Base-by-base conservation (phyloP, 371 early-diverging fungal species). In the Haplosporangium sp. region DNA sequence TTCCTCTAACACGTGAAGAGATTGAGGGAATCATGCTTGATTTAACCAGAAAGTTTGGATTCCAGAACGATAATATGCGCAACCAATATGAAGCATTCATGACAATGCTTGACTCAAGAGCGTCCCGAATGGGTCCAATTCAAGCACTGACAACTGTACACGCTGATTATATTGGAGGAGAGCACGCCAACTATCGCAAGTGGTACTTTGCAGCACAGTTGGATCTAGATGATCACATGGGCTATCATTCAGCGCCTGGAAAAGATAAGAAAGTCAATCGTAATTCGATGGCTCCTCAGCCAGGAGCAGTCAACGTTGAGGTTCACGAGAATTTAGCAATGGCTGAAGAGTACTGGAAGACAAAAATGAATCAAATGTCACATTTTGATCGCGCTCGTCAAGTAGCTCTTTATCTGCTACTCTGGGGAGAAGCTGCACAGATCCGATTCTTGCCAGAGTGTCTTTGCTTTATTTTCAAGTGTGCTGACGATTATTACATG, bases 361-460 rank as follows among this genome's bases (percentile, higher is more conserved):
- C 85, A 38, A 86, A 85, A 34, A 95, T 95, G 95, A 86, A 88
- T 66, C 69, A 85, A n/a, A 85, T 95, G 84, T 88, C 92, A 37
- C 92, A 94, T 72, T 88, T 87, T 70, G 88, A 89, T 20, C 90
- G 92, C 42, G 85, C 91, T 8, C 88, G 92, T 2, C 94, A 96
- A 70, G 77, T 96, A 1, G 94, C 93, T 0, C 87, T 96, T 38
- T 96, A 92, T 82, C 85, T 95, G 55, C 77, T 94, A 38, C 81
- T 97, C 44, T 97, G 97, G 97, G 96, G 95, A 15, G 97, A 97
- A 77, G 94, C 94, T 7, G 88, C 94, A 0, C 91, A 92, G 38
- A 77, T 96, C 45, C 91, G 97, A 35, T 94, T 91, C 81, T 88
- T 90, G 2, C 90, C 95, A 3, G 96, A 96, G 83, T 85, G 88